Evolutionary conservation across 2,329 filamentous ascomycete species (phyloP).

Genomic region (Colletotrichum melonis): DNA sequence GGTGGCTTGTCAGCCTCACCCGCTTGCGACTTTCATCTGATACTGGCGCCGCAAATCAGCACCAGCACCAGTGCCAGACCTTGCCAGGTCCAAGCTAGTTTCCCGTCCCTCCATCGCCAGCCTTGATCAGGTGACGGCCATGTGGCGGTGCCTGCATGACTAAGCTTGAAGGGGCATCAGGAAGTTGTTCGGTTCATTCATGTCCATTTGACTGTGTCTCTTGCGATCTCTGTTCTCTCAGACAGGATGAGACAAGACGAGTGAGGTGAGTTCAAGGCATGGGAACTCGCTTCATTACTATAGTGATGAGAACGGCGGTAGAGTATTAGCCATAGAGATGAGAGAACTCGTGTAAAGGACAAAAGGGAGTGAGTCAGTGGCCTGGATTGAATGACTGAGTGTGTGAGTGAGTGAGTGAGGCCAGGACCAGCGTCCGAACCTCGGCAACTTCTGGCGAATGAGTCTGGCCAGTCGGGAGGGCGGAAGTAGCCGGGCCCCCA

Average conservation of each 20-base stretch:
- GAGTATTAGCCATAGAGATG: too few relatives aligned
- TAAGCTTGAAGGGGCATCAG: background rate
- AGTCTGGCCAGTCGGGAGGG: slow-evolving; percentile 15
- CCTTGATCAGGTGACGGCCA: slow-evolving; percentile 12
- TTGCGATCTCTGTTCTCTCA: background rate
- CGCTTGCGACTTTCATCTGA: slow-evolving; percentile 26
- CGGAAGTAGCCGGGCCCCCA: slow-evolving; percentile 22
- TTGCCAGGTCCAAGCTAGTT: slow-evolving; percentile 18
- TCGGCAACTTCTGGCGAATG: slow-evolving; percentile 35
- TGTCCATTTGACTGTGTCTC: background rate
- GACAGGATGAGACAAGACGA: too few relatives aligned
- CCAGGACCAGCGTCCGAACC: slow-evolving; percentile 32
- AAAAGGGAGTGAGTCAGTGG: background rate
- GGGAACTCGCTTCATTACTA: background rate
- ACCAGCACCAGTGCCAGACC: background rate
- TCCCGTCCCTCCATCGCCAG: slow-evolving; percentile 1
- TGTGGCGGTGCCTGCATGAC: slow-evolving; percentile 10
- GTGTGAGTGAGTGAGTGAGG: background rate
- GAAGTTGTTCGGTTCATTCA: background rate
- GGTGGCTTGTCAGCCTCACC: slow-evolving; percentile 14
- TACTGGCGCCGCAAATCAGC: background rate
- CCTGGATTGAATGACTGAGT: background rate
- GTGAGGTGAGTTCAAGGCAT: too few relatives aligned
- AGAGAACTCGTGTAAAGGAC: background rate
- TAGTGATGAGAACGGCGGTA: background rate